These are phyloP conservation scores for Citrus glauca DNA, from an alignment of 345 rosid species.

Conservation along the genomic window DNA sequence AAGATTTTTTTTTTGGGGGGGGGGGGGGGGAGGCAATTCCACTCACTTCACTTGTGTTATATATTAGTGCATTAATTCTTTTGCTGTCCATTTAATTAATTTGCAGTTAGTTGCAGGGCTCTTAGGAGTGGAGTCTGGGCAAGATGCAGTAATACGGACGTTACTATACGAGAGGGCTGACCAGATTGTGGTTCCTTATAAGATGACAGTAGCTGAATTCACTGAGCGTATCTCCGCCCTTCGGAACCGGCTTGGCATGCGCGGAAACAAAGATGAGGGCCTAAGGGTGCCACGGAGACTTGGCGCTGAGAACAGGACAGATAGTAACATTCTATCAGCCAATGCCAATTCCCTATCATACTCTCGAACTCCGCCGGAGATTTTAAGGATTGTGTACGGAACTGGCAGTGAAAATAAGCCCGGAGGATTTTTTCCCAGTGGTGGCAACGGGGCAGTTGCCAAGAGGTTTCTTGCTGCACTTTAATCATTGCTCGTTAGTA, in stretches of 20 bases:
- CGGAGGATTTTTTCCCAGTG: conserved; percentile 38
- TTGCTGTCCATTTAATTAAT: too few species aligned
- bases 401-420: conserved; percentile 25
- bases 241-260: conserved; percentile 33
- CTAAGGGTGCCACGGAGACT: conserved; percentile 31
- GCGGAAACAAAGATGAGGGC: conserved; percentile 59
- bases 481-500: too few species aligned
- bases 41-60: too few species aligned
- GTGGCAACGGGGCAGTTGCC: conserved; percentile 46
- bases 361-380: conserved; percentile 33
- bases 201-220: conserved; percentile 35
- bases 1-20: too few species aligned
- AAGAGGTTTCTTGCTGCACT: conserved; percentile 1
- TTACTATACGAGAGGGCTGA: conserved; percentile 40
- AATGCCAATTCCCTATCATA: conserved; percentile 28
- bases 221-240: conserved; percentile 28
- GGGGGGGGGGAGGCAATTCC: too few species aligned
- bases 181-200: conserved; percentile 30
- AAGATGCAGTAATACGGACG: conserved; percentile 61
- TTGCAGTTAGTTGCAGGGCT: conserved; percentile 49
- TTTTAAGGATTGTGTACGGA: conserved; percentile 33
- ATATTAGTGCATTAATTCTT: too few species aligned
- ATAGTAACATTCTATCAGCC: conserved; percentile 36
- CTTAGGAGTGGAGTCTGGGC: conserved; percentile 64
- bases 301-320: conserved; percentile 37